These are phyloP conservation scores for Macrocybe gigantea DNA, from an alignment of 768 basidiomycete species.

Conservation along the genomic window DNA sequence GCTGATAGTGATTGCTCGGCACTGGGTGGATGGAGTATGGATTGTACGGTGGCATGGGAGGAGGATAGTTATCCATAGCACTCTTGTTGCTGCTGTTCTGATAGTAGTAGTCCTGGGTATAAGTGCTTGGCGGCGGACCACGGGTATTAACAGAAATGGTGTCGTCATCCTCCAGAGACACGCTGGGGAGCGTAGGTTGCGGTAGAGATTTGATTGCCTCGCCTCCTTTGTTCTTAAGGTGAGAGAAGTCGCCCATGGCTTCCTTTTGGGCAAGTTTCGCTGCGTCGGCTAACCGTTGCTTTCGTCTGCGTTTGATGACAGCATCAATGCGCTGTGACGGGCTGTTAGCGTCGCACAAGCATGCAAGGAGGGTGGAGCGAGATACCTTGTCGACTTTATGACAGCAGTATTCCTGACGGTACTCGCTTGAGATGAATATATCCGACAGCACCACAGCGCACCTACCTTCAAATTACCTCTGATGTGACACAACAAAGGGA, in stretches of 20 bases:
- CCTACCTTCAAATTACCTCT: slow-evolving; percentile 92
- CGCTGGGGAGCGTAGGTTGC: slow-evolving; percentile 91
- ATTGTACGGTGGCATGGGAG: slow-evolving; percentile 75
- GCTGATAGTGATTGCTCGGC: slow-evolving; percentile 50
- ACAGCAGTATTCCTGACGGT: slow-evolving; percentile 85
- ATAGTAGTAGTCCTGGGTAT: slow-evolving; percentile 51
- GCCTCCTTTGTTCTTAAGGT: slow-evolving; percentile 91
- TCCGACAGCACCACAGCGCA: neutral
- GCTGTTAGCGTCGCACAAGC: neutral
- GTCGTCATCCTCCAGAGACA: slow-evolving; percentile 82
- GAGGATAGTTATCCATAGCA: slow-evolving; percentile 40
- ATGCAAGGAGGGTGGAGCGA: neutral
- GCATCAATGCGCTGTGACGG: slow-evolving; percentile 77
- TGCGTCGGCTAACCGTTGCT: slow-evolving; percentile 77
- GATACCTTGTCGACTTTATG: slow-evolving; percentile 96
- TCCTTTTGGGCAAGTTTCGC: slow-evolving; percentile 84
- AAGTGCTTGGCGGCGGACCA: slow-evolving; percentile 45
- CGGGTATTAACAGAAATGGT: slow-evolving; percentile 51
- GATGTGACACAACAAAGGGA: slow-evolving; percentile 94
- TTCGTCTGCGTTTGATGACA: slow-evolving; percentile 87
- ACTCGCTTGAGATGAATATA: neutral
- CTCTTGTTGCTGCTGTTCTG: slow-evolving; percentile 48
- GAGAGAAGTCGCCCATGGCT: slow-evolving; percentile 85
- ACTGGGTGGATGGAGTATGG: slow-evolving; percentile 56
- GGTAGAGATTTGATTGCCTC: slow-evolving; percentile 79